Percentiles rank a stretch among this genome's conserved stretches.
These are phyloP conservation scores for Kandelia obovata DNA, from an alignment of 345 rosid species.

Conservation along the genomic window DNA sequence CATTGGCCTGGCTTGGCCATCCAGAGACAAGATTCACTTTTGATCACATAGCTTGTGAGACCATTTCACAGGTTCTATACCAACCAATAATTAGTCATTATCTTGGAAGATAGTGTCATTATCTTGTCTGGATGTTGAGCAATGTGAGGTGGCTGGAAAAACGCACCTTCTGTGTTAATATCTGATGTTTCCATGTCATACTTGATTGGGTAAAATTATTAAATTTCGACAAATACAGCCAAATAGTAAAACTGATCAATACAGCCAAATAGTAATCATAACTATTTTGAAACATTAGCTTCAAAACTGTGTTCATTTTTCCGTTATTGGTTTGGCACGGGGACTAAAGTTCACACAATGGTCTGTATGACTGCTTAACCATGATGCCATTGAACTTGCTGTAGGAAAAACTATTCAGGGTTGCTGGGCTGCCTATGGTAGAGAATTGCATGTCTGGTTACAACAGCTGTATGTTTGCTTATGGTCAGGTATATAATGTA, in stretches of 20 bases:
- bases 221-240: too few relatives aligned
- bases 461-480: conserved; percentile 92
- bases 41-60: conserved; percentile 77
- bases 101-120: neutral
- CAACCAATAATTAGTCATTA: neutral
- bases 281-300: too few relatives aligned
- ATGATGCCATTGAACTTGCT: neutral
- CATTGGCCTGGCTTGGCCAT: conserved; percentile 78
- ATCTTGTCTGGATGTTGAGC: too few relatives aligned
- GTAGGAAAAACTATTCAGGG: conserved; percentile 71
- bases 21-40: conserved; percentile 94
- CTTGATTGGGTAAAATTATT: too few relatives aligned
- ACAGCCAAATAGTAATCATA: too few relatives aligned
- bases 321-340: too few relatives aligned
- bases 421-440: conserved; percentile 90
- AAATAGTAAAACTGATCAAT: too few relatives aligned
- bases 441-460: conserved; percentile 95
- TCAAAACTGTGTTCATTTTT: too few relatives aligned
- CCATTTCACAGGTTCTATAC: conserved; percentile 67
- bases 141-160: too few relatives aligned
- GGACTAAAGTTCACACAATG: too few relatives aligned
- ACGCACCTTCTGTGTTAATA: too few relatives aligned
- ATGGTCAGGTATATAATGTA: conserved; percentile 70
- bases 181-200: too few relatives aligned
- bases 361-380: neutral